phyloP scores from a whole-genome alignment of 1,284 basidiomycete genomes.

The Moesziomyces sp. region DNA sequence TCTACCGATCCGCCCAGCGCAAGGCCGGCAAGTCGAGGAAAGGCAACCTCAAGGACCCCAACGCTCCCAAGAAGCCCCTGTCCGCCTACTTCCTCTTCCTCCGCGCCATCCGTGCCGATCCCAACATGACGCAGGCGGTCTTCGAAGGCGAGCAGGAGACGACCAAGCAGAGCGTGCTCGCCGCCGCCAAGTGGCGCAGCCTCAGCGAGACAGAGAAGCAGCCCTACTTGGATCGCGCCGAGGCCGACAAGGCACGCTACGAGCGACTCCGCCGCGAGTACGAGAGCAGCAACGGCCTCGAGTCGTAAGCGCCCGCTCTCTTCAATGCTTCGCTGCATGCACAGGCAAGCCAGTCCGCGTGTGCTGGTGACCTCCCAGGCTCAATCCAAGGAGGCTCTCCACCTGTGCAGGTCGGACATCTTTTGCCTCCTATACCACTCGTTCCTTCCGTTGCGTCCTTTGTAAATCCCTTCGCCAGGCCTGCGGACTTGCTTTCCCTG shows the following conservation, averaged over 20 bases:
- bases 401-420: background rate
- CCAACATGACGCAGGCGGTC: constrained; percentile 72
- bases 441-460: background rate
- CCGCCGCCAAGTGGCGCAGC: constrained; percentile 88
- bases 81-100: constrained; percentile 95
- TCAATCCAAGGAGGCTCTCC: too few species aligned
- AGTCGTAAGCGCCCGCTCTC: constrained; percentile 14
- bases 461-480: background rate
- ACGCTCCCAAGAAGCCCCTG: constrained; percentile 94
- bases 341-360: too few species aligned
- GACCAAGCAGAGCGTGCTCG: constrained; percentile 91
- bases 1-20: constrained; percentile 87
- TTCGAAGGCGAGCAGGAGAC: constrained; percentile 95
- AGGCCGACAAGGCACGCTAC: constrained; percentile 63
- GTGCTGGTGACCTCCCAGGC: too few species aligned
- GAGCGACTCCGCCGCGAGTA: constrained; percentile 60
- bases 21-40: constrained; percentile 92
- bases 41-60: constrained; percentile 95
- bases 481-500: too few species aligned
- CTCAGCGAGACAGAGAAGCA: constrained; percentile 87
- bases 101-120: constrained; percentile 70
- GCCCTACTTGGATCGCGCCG: constrained; percentile 61
- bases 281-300: constrained; percentile 40
- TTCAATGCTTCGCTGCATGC: too few species aligned
- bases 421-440: background rate